Evolutionary conservation across 2,329 filamentous ascomycete species (phyloP).

Genomic region (Aureobasidium sp.): DNA sequence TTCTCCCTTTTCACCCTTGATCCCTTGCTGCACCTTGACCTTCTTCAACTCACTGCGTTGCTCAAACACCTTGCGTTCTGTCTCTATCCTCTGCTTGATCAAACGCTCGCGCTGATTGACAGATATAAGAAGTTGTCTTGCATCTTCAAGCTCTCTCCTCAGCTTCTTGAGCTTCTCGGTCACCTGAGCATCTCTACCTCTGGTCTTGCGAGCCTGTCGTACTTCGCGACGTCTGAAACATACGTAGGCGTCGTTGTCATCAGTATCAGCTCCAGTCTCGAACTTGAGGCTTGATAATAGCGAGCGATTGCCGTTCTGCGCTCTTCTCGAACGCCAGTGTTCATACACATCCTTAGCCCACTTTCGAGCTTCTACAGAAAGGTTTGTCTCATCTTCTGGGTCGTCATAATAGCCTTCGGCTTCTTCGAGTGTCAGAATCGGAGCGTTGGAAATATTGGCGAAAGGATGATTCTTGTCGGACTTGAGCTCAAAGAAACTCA

Average conservation of each 20-base stretch:
- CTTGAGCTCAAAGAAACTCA: conserved; percentile 90
- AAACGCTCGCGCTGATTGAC: conserved; percentile 71
- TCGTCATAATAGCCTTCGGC: conserved; percentile 55
- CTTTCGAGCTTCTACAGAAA: conserved; percentile 44
- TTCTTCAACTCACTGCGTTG: conserved; percentile 76
- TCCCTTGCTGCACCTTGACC: conserved; percentile 76
- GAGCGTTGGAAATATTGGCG: conserved; percentile 80
- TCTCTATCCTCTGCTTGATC: conserved; percentile 66
- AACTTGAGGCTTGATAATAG: conserved; percentile 80
- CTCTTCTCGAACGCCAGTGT: conserved; percentile 72
- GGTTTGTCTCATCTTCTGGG: conserved; percentile 30
- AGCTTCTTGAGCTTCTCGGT: conserved; percentile 90
- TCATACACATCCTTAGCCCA: conserved; percentile 76
- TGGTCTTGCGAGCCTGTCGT: conserved; percentile 87
- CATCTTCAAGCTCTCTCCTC: conserved; percentile 83
- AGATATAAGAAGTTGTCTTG: conserved; percentile 67
- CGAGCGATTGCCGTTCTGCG: conserved; percentile 57
- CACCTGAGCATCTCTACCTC: conserved; percentile 86
- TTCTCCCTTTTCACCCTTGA: conserved; percentile 72
- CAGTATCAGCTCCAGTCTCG: conserved; percentile 86
- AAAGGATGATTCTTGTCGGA: conserved; percentile 77
- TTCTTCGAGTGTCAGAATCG: conserved; percentile 53
- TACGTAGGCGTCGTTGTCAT: conserved; percentile 94
- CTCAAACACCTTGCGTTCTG: conserved; percentile 73
- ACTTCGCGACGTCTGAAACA: conserved; percentile 95